These are phyloP conservation scores for Pseudonectria foliicola DNA, from an alignment of 2,329 filamentous ascomycete genomes.

Conservation along the genomic window DNA sequence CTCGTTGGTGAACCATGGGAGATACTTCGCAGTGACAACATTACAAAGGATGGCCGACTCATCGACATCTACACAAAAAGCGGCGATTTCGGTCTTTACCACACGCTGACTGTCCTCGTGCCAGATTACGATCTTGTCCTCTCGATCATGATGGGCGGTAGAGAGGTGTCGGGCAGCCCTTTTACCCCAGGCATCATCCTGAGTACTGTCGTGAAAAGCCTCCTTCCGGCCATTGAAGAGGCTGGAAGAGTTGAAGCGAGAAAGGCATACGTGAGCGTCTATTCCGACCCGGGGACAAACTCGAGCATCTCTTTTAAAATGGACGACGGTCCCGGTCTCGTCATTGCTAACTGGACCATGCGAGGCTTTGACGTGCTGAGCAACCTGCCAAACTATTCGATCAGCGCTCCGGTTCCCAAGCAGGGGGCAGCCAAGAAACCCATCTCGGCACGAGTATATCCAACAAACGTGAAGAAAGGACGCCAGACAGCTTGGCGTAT, in stretches of 20 bases:
- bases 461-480: slow-evolving; percentile 18
- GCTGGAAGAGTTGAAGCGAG: slow-evolving; percentile 31
- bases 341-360: slow-evolving; percentile 31
- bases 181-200: slow-evolving; percentile 16
- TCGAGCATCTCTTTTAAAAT: slow-evolving; percentile 32
- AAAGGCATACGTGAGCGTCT: slow-evolving; percentile 29
- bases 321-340: slow-evolving; percentile 33
- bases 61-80: slow-evolving; percentile 42
- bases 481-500: slow-evolving; percentile 26
- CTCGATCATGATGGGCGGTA: slow-evolving; percentile 30
- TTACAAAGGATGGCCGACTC: slow-evolving; percentile 31
- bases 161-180: slow-evolving; percentile 16
- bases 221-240: slow-evolving; percentile 36
- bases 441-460: slow-evolving; percentile 23
- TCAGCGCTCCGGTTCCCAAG: too few relatives aligned
- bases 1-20: slow-evolving; percentile 42
- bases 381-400: slow-evolving; percentile 25
- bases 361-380: slow-evolving; percentile 33
- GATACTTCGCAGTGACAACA: slow-evolving; percentile 32
- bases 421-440: too few relatives aligned
- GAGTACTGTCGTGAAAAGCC: slow-evolving; percentile 23
- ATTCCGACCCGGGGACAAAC: slow-evolving; percentile 29
- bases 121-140: slow-evolving; percentile 40
- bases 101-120: slow-evolving; percentile 32
- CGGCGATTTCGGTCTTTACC: slow-evolving; percentile 36